Conservation (phyloP, 78 protist genomes). For the Emiliania huxleyi region DNA sequence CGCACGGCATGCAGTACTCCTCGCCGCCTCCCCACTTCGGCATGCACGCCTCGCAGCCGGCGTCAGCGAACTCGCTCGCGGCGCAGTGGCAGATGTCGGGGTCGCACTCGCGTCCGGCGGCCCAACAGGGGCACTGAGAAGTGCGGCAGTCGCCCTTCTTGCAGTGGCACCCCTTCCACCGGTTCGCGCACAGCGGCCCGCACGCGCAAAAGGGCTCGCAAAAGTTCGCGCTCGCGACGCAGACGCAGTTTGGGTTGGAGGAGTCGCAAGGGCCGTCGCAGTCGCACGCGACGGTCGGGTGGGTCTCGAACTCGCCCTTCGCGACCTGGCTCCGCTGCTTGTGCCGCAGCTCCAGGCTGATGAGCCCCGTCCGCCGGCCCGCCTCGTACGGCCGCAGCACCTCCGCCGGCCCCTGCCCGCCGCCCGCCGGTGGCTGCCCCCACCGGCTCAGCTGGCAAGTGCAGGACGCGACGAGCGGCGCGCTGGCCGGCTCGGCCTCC, state of each 20-base stretch:
- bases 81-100: constrained; percentile 11
- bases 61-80: background rate
- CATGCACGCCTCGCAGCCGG: background rate
- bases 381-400: background rate
- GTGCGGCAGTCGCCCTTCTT: background rate
- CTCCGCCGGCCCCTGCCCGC: background rate
- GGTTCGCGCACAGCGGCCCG: background rate
- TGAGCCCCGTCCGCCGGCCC: background rate
- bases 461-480: too few species aligned
- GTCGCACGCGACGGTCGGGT: background rate
- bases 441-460: too few species aligned
- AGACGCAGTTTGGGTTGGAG: background rate
- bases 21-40: background rate
- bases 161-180: constrained; percentile 2
- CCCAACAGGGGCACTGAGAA: background rate
- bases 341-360: background rate
- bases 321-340: background rate
- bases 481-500: too few species aligned
- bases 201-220: constrained; percentile 12
- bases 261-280: constrained; percentile 3
- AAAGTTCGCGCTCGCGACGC: background rate
- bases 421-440: background rate
- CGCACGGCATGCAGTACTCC: background rate
- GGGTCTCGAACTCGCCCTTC: background rate
- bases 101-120: background rate